Evolutionary conservation across 176 grass and related monocot species (phyloP), one percentile per base, ranked within the genome.

Genomic region (Carex littledalei): DNA sequence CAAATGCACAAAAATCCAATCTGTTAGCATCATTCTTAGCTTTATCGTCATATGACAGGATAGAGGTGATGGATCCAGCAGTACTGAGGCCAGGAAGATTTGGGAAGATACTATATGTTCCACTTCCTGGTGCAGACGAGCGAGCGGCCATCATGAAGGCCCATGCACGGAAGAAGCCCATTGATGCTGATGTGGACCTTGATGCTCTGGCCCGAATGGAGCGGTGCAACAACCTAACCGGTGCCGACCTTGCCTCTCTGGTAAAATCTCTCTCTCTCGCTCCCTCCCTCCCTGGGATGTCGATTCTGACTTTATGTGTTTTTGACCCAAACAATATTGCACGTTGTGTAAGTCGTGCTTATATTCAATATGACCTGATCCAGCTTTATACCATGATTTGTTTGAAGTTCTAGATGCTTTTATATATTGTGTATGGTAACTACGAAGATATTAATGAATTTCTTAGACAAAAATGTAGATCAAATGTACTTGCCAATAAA

Each of bases 11-110:
- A n/a, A n/a, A n/a, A n/a, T n/a, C n/a, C n/a, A n/a, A n/a, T n/a
- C n/a, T n/a, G n/a, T n/a, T n/a, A n/a, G n/a, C n/a, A n/a, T n/a
- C n/a, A n/a, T n/a, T n/a, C n/a, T n/a, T n/a, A n/a, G n/a, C n/a
- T n/a, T n/a, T n/a, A n/a, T n/a, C n/a, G n/a, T n/a, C n/a, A n/a
- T n/a, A n/a, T n/a, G n/a, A n/a, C 67, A 91, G 89, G 81, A 91
- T 91, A 81, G 95, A 98, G 89, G 89, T 95, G 84, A 95, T 95
- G 82, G 95, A 98, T 85, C 93, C 92, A 21, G 93, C 95, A 76
- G 89, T 92, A 15, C 53, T 98, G 72, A 76, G 91, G 24, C 95
- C 93, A 58, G 95, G 95, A 60, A 91, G 95, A 89, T 92, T 98
- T 70, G 91, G 93, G 4, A 93, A 93, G 61, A 88, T 89, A 81